Percentiles rank a stretch among this genome's conserved stretches.
Conservation (phyloP, 345 rosid genomes). For the Microthlaspi erraticum region DNA sequence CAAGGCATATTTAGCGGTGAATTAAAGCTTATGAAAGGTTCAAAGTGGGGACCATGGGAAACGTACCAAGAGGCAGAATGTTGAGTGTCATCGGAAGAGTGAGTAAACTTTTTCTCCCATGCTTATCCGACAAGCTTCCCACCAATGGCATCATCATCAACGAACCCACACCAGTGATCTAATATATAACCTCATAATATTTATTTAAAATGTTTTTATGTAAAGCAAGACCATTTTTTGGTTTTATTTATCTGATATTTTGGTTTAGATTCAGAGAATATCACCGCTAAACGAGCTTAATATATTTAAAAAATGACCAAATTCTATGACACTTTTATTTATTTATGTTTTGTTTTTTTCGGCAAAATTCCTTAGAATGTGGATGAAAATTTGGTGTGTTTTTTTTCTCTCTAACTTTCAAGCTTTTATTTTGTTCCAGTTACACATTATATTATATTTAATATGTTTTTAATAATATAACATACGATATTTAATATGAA, state of each 20-base stretch:
- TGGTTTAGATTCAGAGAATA: not conserved
- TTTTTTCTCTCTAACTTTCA: too few relatives aligned
- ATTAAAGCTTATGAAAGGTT: not conserved
- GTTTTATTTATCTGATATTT: not conserved
- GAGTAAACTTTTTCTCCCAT: slow-evolving; percentile 85
- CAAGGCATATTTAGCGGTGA: not conserved
- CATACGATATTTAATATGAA: too few relatives aligned
- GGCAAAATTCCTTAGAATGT: too few relatives aligned
- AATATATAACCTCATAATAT: slow-evolving; percentile 25
- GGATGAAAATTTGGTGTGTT: too few relatives aligned
- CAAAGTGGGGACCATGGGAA: slow-evolving; percentile 23
- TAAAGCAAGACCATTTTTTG: not conserved
- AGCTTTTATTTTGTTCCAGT: too few relatives aligned
- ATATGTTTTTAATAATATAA: too few relatives aligned
- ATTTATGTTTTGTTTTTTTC: too few relatives aligned
- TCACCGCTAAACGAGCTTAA: too few relatives aligned
- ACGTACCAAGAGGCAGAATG: slow-evolving; percentile 71
- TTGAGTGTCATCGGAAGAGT: slow-evolving; percentile 66
- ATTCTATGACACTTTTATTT: too few relatives aligned
- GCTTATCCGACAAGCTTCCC: slow-evolving; percentile 84
- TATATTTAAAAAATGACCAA: too few relatives aligned
- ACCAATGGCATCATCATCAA: slow-evolving; percentile 82
- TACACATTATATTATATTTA: too few relatives aligned
- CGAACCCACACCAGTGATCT: slow-evolving; percentile 82
- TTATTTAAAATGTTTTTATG: not conserved